These are phyloP conservation scores for Rheum nobile DNA, from an alignment of 148 eudicot species.

Conservation along the genomic window DNA sequence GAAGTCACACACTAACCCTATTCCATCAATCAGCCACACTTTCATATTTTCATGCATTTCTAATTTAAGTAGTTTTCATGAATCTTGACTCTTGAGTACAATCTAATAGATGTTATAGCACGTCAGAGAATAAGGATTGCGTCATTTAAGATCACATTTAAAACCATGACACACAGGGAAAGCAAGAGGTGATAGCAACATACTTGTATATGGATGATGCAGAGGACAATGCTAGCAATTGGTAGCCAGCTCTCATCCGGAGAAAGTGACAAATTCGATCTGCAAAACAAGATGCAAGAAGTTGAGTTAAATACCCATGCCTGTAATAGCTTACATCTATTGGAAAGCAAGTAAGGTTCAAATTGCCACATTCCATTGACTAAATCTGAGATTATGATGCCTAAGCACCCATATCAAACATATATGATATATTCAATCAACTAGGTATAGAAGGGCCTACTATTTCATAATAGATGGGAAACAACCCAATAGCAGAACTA, in stretches of 20 bases:
- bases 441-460: background rate
- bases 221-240: constrained; percentile 71
- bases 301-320: background rate
- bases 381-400: background rate
- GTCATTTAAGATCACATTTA: background rate
- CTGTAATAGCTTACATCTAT: background rate
- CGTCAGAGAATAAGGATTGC: background rate
- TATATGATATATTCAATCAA: background rate
- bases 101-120: background rate
- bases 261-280: constrained; percentile 71
- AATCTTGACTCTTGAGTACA: background rate
- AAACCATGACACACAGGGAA: background rate
- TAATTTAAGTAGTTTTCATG: background rate
- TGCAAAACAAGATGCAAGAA: constrained; percentile 13
- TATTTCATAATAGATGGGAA: background rate
- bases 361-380: background rate
- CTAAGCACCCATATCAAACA: background rate
- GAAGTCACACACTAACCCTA: background rate
- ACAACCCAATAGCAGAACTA: background rate
- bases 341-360: background rate
- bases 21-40: background rate
- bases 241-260: constrained; percentile 97
- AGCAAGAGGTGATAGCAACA: background rate
- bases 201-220: constrained; percentile 86
- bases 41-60: background rate